Percentiles rank a stretch among this genome's conserved stretches.
Conservation (phyloP, 345 rosid genomes). For the Adansonia digitata region DNA sequence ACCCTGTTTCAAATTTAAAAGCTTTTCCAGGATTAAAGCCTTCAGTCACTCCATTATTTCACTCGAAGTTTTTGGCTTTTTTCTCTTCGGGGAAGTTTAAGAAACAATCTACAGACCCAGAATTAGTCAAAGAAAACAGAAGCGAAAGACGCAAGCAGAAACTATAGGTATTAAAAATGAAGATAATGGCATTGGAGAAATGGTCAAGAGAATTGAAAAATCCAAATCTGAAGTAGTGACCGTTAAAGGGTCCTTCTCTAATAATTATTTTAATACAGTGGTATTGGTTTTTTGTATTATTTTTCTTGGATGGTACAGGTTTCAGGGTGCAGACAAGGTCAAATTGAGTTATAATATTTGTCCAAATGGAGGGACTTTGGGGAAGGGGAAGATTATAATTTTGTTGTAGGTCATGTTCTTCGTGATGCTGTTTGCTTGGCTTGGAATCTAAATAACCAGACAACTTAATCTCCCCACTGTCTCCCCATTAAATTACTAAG, state of each 20-base stretch:
- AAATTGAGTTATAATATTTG: conserved; percentile 4
- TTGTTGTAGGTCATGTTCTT: conserved; percentile 9
- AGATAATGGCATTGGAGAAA: conserved; percentile 5
- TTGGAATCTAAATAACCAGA: background rate
- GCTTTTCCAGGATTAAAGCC: background rate
- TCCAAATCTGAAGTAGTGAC: conserved; percentile 6
- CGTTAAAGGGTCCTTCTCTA: background rate
- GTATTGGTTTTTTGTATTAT: background rate
- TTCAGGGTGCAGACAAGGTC: background rate
- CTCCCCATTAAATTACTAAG: background rate
- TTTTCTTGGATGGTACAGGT: background rate
- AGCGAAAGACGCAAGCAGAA: background rate
- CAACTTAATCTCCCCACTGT: background rate
- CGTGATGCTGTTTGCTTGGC: background rate
- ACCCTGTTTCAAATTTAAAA: background rate
- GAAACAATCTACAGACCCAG: background rate
- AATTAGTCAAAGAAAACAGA: background rate
- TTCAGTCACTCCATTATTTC: background rate
- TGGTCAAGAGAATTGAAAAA: background rate
- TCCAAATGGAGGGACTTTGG: background rate
- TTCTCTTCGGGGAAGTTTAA: background rate
- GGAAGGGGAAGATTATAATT: background rate
- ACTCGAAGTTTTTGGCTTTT: background rate
- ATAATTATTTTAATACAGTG: background rate
- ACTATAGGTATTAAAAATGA: background rate